A percentile compares a stretch with the other conserved stretches of the same genome.
These are phyloP conservation scores for Tolypocladium amazonense DNA, from an alignment of 2,329 filamentous ascomycete genomes.

Conservation along the genomic window DNA sequence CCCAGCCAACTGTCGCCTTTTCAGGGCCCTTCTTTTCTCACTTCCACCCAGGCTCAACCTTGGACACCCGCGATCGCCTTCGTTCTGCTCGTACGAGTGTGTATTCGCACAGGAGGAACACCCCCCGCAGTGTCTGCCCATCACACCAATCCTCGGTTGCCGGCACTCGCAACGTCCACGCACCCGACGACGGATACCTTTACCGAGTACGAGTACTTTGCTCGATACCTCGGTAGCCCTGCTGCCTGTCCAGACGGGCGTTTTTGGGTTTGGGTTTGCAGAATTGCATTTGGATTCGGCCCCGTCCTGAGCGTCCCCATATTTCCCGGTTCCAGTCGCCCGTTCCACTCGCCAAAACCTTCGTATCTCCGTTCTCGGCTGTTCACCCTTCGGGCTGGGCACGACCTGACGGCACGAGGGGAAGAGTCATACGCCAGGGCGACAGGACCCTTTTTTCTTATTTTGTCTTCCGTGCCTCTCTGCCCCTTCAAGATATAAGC, in stretches of 20 bases:
- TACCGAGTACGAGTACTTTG: neutral
- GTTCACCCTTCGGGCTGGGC: neutral
- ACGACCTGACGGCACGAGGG: neutral
- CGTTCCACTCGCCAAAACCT: neutral
- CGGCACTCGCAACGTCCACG: neutral
- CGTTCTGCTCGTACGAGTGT: neutral
- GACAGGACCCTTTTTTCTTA: neutral
- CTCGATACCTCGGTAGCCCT: neutral
- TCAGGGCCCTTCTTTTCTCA: neutral
- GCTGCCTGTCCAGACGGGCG: neutral
- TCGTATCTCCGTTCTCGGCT: slow-evolving; percentile 8
- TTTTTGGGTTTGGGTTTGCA: neutral
- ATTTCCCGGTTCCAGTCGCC: slow-evolving; percentile 5
- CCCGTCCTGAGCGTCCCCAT: neutral
- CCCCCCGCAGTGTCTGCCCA: slow-evolving; percentile 4
- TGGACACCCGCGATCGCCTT: neutral
- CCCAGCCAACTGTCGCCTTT: neutral
- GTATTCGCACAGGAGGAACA: neutral
- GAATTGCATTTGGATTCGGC: neutral
- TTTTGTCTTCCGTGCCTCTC: neutral
- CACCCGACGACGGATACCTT: neutral
- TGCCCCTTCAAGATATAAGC: neutral
- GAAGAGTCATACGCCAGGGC: slow-evolving; percentile 3
- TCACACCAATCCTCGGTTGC: too few relatives aligned
- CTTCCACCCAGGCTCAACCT: neutral